Percentiles rank a stretch among this genome's conserved stretches.
These are phyloP conservation scores for Paecilomyces sp. DNA, from an alignment of 2,329 filamentous ascomycete species.

Conservation along the genomic window DNA sequence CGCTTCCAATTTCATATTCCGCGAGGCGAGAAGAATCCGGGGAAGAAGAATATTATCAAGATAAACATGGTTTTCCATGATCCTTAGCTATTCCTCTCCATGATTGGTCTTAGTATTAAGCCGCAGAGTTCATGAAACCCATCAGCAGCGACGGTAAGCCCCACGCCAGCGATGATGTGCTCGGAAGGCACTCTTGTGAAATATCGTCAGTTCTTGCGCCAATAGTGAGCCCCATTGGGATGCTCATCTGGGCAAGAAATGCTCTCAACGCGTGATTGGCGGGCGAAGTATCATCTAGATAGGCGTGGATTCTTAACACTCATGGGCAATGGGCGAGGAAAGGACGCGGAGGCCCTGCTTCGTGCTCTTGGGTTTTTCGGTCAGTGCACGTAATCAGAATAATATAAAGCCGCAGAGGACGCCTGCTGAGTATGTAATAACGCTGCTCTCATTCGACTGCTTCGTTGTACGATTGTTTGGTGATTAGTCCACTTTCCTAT, in stretches of 20 bases:
- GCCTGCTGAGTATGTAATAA: neutral
- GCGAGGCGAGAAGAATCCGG: neutral
- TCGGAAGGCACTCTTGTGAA: conserved; percentile 12
- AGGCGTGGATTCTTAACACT: neutral
- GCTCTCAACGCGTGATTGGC: neutral
- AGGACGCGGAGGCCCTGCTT: neutral
- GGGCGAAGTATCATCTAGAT: neutral
- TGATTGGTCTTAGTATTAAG: neutral
- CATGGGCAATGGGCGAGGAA: neutral
- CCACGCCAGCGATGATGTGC: conserved; percentile 14
- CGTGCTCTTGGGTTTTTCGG: no score
- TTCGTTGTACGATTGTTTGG: neutral
- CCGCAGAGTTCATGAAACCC: neutral
- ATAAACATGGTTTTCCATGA: neutral
- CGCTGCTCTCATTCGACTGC: neutral
- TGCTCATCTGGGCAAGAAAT: neutral
- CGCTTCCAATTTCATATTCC: neutral
- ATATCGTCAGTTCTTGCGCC: conserved; percentile 10
- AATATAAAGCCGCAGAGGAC: neutral
- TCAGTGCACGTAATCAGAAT: neutral
- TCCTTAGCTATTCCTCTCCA: neutral
- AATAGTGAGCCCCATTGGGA: neutral
- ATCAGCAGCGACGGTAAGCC: neutral
- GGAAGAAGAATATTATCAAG: neutral
- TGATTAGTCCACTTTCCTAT: neutral